These are phyloP conservation scores for Lentinus polychrous DNA, from an alignment of 1,284 basidiomycete species.

Conservation along the genomic window DNA sequence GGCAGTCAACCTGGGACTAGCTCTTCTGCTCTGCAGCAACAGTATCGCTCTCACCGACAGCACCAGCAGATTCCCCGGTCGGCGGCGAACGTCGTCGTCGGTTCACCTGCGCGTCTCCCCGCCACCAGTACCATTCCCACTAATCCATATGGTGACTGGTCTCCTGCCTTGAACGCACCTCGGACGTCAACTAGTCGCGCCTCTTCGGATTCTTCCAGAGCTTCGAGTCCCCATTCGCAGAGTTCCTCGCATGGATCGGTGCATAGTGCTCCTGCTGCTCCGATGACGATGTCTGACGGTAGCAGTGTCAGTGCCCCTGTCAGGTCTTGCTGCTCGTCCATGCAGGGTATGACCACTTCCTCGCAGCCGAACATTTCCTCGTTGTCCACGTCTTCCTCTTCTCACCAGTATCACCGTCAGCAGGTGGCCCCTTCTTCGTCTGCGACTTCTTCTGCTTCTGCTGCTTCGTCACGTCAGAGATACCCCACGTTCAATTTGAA, in stretches of 20 bases:
- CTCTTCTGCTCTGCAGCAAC: too few relatives aligned
- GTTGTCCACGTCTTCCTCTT: not conserved
- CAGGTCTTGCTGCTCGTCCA: not conserved
- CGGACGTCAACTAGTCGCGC: slow-evolving; percentile 10
- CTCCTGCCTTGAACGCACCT: slow-evolving; percentile 5
- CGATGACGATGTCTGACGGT: not conserved
- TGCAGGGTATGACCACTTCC: slow-evolving; percentile 2
- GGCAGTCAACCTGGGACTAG: slow-evolving; percentile 1
- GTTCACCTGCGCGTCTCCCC: not conserved
- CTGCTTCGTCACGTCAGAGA: not conserved
- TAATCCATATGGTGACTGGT: not conserved
- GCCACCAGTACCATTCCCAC: not conserved
- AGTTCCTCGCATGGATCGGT: slow-evolving; percentile 7
- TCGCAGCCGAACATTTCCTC: not conserved
- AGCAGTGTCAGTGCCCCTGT: not conserved
- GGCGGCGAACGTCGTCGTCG: not conserved
- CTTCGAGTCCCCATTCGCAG: slow-evolving; percentile 12
- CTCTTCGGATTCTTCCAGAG: slow-evolving; percentile 13
- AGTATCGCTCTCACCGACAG: not conserved
- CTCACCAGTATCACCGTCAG: not conserved
- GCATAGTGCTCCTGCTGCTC: not conserved
- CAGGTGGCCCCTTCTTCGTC: too few relatives aligned
- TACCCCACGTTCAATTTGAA: too few relatives aligned
- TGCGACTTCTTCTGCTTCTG: not conserved
- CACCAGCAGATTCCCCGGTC: not conserved